Evolutionary conservation across 116 monocot species (phyloP).

Genomic region (Trichopus zeylanicus): DNA sequence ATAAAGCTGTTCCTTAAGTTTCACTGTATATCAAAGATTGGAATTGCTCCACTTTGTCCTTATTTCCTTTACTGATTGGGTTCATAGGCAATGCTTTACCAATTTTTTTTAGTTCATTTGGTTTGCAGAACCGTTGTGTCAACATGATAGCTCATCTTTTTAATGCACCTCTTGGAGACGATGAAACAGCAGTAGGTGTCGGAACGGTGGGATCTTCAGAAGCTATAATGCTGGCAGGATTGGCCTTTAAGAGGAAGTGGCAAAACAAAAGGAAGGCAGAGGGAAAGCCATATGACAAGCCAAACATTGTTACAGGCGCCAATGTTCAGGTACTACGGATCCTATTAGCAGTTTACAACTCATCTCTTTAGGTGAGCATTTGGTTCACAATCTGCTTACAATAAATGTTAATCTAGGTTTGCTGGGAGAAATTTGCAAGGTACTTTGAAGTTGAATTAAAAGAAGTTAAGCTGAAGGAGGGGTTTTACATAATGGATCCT

Average conservation of each 20-base stretch:
- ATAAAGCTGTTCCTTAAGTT: too few relatives aligned
- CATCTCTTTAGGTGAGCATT: not conserved
- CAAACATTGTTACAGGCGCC: too few relatives aligned
- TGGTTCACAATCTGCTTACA: not conserved
- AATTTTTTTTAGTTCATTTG: too few relatives aligned
- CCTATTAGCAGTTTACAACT: not conserved
- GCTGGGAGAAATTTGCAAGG: too few relatives aligned
- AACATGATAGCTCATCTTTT: conserved; percentile 65
- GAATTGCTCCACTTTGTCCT: too few relatives aligned
- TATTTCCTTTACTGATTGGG: too few relatives aligned
- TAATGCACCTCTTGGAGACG: conserved; percentile 39
- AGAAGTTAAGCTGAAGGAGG: conserved; percentile 54
- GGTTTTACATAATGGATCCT: conserved; percentile 50
- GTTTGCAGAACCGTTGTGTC: conserved; percentile 58
- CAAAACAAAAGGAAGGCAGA: conserved; percentile 51
- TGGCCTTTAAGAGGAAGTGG: conserved; percentile 71
- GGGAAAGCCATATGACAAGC: too few relatives aligned
- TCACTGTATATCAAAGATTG: too few relatives aligned
- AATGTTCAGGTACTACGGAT: conserved; percentile 47
- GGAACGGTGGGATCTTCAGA: conserved; percentile 60
- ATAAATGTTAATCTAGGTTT: conserved; percentile 49
- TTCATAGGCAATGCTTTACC: too few relatives aligned
- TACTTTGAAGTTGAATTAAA: conserved; percentile 63
- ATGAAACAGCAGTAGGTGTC: conserved; percentile 49
- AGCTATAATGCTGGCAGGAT: conserved; percentile 60